Evolutionary conservation across 345 rosid species (phyloP), one percentile per base, ranked within the genome.

Genomic region (Eutrema yunnanense): DNA sequence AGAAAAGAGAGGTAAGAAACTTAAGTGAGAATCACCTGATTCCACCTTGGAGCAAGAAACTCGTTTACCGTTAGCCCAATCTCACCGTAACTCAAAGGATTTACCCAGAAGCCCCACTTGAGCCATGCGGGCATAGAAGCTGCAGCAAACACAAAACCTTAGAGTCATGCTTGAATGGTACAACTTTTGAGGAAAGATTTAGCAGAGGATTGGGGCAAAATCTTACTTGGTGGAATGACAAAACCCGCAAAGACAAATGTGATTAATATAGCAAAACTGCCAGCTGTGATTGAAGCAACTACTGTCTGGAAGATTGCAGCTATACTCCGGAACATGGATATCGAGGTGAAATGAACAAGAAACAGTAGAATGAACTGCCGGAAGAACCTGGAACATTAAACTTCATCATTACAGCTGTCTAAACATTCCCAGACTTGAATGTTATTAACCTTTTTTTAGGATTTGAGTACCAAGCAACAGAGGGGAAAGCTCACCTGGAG

Each of bases 61-160:
- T 90, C 96, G 50, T 90, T 93, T 14, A 77, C 86, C 0, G 78
- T 69, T 16, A 90, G 37, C 8, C 96, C 98, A 43, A 79, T 90
- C 72, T 90, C 93, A 38, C 79, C 88, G 46, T 93, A 93, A 92
- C 86, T 88, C 81, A 93, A n/a, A 8, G 98, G 93, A 9, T 94
- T 87, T 41, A 37, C 32, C 97, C 97, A 93, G 74, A 77, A 93
- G 42, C 84, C 96, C 97, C 97, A 90, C 60, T 83, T 82, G 97
- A 93, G 87, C 98, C 97, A 90, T 37, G 26, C 72, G 6, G 96
- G 93, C 92, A 90, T 87, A 3, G 88, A 81, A 48, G 88, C 96
- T 92, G 88, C 78, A 81, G 34, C 33, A 32, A 58, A 46, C 4
- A 71, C 43, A 16, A 19, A 27, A 47, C 41, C 1, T 63, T 50